Conservation (phyloP, 129 eudicot genomes). For the Heracleum sosnowskyi region DNA sequence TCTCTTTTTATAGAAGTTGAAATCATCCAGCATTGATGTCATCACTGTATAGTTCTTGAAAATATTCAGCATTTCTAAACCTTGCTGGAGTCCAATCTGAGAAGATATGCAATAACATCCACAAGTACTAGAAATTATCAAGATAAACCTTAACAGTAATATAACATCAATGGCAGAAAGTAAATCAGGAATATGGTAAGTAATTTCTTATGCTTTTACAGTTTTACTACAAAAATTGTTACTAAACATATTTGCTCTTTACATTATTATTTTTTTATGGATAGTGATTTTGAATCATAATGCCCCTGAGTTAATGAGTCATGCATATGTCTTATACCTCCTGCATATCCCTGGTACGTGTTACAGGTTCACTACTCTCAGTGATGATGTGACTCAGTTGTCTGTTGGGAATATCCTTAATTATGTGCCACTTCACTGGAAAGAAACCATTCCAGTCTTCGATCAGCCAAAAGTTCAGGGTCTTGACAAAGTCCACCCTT, state of each 20-base stretch:
- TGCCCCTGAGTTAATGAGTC: neutral
- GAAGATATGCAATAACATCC: neutral
- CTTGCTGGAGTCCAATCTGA: constrained; percentile 73
- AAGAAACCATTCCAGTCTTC: constrained; percentile 88
- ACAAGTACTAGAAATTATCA: neutral
- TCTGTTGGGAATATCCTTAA: constrained; percentile 72
- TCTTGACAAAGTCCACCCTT: constrained; percentile 64
- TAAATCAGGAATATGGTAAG: neutral
- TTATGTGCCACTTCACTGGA: constrained; percentile 85
- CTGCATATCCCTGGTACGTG: constrained; percentile 76
- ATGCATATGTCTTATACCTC: constrained; percentile 32
- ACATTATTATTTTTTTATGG: neutral
- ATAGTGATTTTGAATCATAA: neutral
- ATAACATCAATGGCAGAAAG: neutral
- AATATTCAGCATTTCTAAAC: constrained; percentile 69
- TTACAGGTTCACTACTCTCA: constrained; percentile 71
- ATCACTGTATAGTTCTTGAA: constrained; percentile 51
- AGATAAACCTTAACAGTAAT: neutral
- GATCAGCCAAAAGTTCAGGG: constrained; percentile 85
- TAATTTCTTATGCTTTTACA: neutral
- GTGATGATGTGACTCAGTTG: constrained; percentile 60
- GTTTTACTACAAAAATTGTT: neutral
- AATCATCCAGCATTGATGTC: constrained; percentile 63
- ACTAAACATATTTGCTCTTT: neutral
- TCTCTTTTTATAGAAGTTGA: constrained; percentile 63